Base-by-base conservation (phyloP, 148 eudicot species). In the Limonium bicolor region DNA sequence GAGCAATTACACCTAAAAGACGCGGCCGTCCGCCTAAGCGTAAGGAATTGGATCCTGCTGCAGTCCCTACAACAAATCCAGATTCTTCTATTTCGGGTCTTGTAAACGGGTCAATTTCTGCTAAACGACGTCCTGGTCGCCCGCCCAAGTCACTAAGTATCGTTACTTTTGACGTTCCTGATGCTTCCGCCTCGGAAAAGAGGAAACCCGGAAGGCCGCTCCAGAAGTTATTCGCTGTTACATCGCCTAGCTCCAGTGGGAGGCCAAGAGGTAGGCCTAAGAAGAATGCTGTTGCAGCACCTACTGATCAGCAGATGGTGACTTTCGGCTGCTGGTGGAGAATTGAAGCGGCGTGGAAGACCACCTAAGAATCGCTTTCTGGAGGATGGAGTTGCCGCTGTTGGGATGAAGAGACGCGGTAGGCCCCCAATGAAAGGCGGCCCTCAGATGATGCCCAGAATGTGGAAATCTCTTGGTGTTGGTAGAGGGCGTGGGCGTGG, bases 221-320 rank as follows among this genome's bases (percentile, higher is more conserved):
- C 6, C 35, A 17, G 46, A n/a, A n/a, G n/a, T n/a, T n/a, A n/a
- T n/a, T n/a, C n/a, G n/a, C n/a, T n/a, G n/a, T n/a, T n/a, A n/a
- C n/a, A n/a, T n/a, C n/a, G n/a, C 14, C 36, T 3, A 34, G 37
- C 5, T 56, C 29, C 0, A 32, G 59, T 2, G 40, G 62, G 2
- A 58, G 67, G 30, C 63, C 65, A 0, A 68, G 88, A 17, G 88
- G 88, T 1, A 55, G 88, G 58, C 88, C 88, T 0, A 67, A 58
- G 41, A 76, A 66, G 70, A 46, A n/a, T 27, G 61, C 38, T 46
- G 42, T 9, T 1, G 62, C 53, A 19, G 36, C 42, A 37, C 41
- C 44, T 26, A 39, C 17, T 21, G 16, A 18, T 17, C 53, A 0
- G 31, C 43, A 14, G 56, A 49, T 8, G 43, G n/a, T n/a, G n/a